These are phyloP conservation scores for Zopfochytrium polystomum DNA, from an alignment of 371 early-diverging fungal genomes.

Conservation along the genomic window DNA sequence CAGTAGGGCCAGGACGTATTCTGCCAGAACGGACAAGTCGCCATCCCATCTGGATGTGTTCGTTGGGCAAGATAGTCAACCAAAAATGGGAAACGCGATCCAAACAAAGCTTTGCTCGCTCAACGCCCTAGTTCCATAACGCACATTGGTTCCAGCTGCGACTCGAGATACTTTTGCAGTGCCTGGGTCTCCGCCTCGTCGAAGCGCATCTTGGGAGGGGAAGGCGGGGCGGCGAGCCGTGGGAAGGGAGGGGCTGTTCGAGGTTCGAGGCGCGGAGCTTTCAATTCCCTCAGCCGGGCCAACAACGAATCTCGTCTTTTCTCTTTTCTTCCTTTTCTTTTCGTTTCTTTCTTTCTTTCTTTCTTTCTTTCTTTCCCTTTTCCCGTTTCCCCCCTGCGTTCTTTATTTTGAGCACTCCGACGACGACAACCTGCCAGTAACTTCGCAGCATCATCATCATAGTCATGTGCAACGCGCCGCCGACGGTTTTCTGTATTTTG, in stretches of 20 bases:
- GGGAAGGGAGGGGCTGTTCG: background rate
- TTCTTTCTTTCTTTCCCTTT: background rate
- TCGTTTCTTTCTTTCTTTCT: background rate
- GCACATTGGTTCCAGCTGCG: constrained; percentile 30
- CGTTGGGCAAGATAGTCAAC: constrained; percentile 2
- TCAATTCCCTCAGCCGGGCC: background rate
- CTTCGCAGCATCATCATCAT: too few species aligned
- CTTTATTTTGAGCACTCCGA: too few species aligned
- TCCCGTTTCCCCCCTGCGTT: background rate
- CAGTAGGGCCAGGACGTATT: constrained; percentile 75
- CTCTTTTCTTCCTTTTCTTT: background rate
- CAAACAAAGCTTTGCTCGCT: background rate
- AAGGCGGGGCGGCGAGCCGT: too few species aligned
- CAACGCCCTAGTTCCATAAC: background rate
- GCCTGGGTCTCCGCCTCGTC: constrained; percentile 21
- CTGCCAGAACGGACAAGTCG: constrained; percentile 72
- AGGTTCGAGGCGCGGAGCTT: background rate
- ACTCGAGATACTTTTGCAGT: constrained; percentile 21
- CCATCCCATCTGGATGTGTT: constrained; percentile 78
- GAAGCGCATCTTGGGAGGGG: constrained; percentile 12
- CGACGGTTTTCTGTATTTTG: constrained; percentile 87
- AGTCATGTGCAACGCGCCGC: too few species aligned
- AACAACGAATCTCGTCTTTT: background rate
- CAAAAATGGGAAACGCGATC: background rate
- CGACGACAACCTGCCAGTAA: too few species aligned